Conservation (phyloP, 2,329 filamentous ascomycete species). For the Colletotrichum neosansevieriae region DNA sequence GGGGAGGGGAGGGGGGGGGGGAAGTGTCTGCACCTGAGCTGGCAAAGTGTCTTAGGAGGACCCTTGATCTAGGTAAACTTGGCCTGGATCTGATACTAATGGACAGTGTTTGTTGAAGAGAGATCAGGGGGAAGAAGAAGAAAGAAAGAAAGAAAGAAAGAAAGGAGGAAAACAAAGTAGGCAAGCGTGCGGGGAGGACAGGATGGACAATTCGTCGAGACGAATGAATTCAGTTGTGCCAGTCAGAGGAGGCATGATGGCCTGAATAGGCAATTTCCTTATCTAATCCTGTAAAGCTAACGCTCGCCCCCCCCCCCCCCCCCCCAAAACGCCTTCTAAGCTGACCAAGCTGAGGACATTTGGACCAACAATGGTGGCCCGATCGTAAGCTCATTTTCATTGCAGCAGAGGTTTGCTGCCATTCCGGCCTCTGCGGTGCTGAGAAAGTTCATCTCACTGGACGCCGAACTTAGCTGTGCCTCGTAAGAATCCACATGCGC, state of each 20-base stretch:
- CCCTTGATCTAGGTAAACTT: constrained; percentile 12
- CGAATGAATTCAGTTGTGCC: constrained; percentile 20
- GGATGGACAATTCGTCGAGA: not conserved
- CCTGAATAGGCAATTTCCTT: constrained; percentile 40
- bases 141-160: not conserved
- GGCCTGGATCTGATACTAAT: not conserved
- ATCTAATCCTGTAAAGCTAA: constrained; percentile 30
- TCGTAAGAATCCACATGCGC: constrained; percentile 6
- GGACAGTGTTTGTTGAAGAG: not conserved
- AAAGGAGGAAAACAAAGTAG: not conserved
- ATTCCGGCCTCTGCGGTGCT: not conserved
- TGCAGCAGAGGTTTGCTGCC: too few species aligned
- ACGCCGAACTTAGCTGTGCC: not conserved
- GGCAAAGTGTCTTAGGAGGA: constrained; percentile 30
- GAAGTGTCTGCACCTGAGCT: not conserved
- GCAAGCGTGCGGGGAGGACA: not conserved
- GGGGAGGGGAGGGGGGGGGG: too few species aligned
- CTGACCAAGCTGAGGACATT: constrained; percentile 2
- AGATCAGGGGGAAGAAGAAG: not conserved
- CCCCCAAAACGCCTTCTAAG: not conserved
- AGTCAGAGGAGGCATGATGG: constrained; percentile 31
- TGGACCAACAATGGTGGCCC: too few species aligned
- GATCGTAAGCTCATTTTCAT: too few species aligned
- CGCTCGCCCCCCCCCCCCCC: constrained; percentile 2
- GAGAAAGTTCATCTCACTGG: not conserved